Evolutionary conservation across 495 filamentous ascomycete genomes (phyloP).

Genomic region (Xylaria sp.): DNA sequence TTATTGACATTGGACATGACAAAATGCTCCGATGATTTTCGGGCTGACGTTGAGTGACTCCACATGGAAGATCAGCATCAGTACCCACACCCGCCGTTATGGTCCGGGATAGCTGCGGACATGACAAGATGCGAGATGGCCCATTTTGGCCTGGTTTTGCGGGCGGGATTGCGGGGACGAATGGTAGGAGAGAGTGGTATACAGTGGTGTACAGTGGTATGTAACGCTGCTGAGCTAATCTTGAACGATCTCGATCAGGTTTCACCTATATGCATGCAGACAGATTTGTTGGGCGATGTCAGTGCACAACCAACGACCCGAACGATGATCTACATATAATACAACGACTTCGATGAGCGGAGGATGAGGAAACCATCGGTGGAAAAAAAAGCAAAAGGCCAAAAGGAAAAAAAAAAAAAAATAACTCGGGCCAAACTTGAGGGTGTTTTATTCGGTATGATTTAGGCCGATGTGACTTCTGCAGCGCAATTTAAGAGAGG

Average conservation of each 20-base stretch:
- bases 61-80: neutral
- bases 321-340: neutral
- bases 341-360: neutral
- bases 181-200: neutral
- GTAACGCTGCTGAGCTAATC: conserved; percentile 7
- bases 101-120: conserved; percentile 12
- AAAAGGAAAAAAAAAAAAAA: neutral
- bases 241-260: conserved; percentile 18
- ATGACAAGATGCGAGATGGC: neutral
- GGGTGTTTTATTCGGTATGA: neutral
- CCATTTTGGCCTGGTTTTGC: conserved; percentile 7
- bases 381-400: too few species aligned
- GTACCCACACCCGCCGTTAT: conserved; percentile 12
- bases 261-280: neutral
- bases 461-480: neutral
- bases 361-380: neutral
- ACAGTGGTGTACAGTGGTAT: neutral
- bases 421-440: neutral
- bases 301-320: neutral
- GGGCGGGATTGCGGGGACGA: conserved; percentile 12
- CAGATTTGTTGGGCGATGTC: neutral
- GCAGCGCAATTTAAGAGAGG: neutral
- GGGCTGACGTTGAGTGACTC: conserved; percentile 13
- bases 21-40: conserved; percentile 5
- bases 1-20: neutral